Base-by-base conservation (phyloP, 2,329 filamentous ascomycete species). In the Trichoderma aggressivum region DNA sequence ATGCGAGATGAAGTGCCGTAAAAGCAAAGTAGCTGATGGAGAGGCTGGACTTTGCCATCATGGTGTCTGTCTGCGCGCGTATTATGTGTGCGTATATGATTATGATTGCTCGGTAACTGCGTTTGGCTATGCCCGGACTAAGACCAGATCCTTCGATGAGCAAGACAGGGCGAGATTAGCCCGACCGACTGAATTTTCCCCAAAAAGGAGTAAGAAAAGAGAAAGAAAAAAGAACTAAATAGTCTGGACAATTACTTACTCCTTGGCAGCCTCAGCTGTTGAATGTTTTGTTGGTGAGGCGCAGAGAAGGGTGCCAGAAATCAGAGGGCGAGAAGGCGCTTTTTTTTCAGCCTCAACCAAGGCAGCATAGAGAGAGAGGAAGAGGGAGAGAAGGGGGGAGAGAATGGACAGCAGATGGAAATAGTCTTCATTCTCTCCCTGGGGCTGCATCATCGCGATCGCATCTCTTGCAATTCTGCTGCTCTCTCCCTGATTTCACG, bases 1-100 rank as follows among this genome's bases (percentile, higher is more conserved):
- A 92, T 72, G 91, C 81, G 79, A 94, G 85, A 78, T 94, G 92
- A n/a, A 94, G 82, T 74, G 86, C 74, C 28, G 86, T 82, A 77
- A 91, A 91, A 74, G 85, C 77, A 75, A 90, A 75, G 74, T 87
- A 88, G 79, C 84, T 82, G 76, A 80, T 68, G 24, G 83, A 77
- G 66, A 85, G 79, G 72, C 81, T 83, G 63, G 84, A 77, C 72
- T 86, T 68, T 61, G 83, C 84, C 85, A 87, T n/a, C 26, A 28
- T 28, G 26, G 26, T 87, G 18, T 2, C 26, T 58, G 50, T 55
- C 18, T 47, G 53, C 7, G 71, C 60, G 39, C 34, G 12, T 43
- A 39, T 60, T 43, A 16, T 16, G 36, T 10, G 21, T 56, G 32
- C 55, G 21, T 43, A 16, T 16, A 16, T 10, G 21, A 43, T 21